Conservation (phyloP, 2,329 filamentous ascomycete genomes). For the Aspergillus floridensis region DNA sequence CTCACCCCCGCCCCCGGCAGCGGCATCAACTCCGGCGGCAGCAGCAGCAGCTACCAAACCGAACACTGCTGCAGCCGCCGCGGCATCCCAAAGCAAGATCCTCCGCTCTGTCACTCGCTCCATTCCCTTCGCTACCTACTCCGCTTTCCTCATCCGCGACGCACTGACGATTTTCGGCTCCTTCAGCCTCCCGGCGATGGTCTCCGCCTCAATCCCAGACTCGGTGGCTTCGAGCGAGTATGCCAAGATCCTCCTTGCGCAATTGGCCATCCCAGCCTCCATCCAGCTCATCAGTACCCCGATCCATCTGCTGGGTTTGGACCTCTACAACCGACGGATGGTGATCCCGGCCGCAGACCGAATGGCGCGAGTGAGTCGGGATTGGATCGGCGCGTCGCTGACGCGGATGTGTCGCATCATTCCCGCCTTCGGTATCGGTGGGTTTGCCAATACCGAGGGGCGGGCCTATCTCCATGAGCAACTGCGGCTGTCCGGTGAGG, state of each 20-base stretch:
- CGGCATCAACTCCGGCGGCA: background rate
- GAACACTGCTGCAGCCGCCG: background rate
- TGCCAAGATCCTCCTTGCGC: slow-evolving; percentile 45
- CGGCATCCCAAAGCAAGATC: slow-evolving; percentile 4
- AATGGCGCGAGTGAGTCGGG: slow-evolving; percentile 61
- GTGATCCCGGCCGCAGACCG: slow-evolving; percentile 54
- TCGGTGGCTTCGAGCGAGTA: slow-evolving; percentile 18
- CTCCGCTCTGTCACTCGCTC: slow-evolving; percentile 41
- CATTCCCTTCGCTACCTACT: slow-evolving; percentile 49
- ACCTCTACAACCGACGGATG: slow-evolving; percentile 71
- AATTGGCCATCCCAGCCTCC: slow-evolving; percentile 73
- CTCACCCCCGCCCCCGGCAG: slow-evolving; percentile 2
- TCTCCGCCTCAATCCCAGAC: slow-evolving; percentile 26
- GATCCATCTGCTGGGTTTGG: slow-evolving; percentile 75
- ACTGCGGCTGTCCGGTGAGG: slow-evolving; percentile 13
- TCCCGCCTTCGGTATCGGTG: slow-evolving; percentile 83
- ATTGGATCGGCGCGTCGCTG: slow-evolving; percentile 70
- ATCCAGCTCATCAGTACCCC: slow-evolving; percentile 78
- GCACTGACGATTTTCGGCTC: slow-evolving; percentile 73
- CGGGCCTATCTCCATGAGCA: slow-evolving; percentile 31
- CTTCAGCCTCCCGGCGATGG: slow-evolving; percentile 28
- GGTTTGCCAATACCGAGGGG: slow-evolving; percentile 68
- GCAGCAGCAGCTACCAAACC: background rate
- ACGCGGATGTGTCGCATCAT: slow-evolving; percentile 80
- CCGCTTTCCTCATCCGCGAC: slow-evolving; percentile 74